A percentile compares a stretch with the other conserved stretches of the same genome.
Evolutionary conservation across 176 grass and related monocot species (phyloP).

Genomic region (Panicum miliaceum): DNA sequence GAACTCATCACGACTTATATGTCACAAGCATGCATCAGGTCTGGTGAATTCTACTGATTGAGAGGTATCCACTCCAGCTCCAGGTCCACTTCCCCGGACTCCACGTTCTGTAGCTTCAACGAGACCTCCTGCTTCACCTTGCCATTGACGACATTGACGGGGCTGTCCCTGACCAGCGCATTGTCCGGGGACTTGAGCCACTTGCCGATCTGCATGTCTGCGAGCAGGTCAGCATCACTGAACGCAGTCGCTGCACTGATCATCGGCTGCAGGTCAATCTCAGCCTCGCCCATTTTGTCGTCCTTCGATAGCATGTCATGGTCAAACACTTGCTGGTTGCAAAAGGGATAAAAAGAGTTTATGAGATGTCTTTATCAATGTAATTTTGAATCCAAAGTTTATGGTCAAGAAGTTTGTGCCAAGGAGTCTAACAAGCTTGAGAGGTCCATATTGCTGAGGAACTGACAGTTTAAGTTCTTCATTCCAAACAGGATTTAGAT

Average conservation of each 20-base stretch:
- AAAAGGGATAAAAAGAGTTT: background rate
- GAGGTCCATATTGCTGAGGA: slow-evolving; percentile 56
- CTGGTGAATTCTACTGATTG: slow-evolving; percentile 39
- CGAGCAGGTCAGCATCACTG: slow-evolving; percentile 53
- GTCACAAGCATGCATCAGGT: too few species aligned
- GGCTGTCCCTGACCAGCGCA: slow-evolving; percentile 60
- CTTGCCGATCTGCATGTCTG: slow-evolving; percentile 75
- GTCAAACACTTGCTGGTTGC: slow-evolving; percentile 74
- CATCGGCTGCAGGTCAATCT: slow-evolving; percentile 74
- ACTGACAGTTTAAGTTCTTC: slow-evolving; percentile 74
- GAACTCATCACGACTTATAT: background rate
- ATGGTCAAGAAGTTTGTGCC: background rate
- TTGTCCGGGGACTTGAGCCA: slow-evolving; percentile 74
- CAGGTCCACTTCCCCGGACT: slow-evolving; percentile 69
- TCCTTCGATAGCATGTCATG: slow-evolving; percentile 67
- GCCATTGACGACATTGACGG: slow-evolving; percentile 51
- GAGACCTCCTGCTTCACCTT: slow-evolving; percentile 78
- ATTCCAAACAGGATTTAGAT: slow-evolving; percentile 87
- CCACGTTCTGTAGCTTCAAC: slow-evolving; percentile 69
- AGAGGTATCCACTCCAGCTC: slow-evolving; percentile 76
- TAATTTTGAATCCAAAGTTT: slow-evolving; percentile 1
- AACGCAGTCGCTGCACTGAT: slow-evolving; percentile 64
- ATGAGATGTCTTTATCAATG: background rate
- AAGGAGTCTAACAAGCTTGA: slow-evolving; percentile 54
- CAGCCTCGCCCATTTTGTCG: slow-evolving; percentile 78